Evolutionary conservation across 1,284 basidiomycete genomes (phyloP).

Genomic region (Microbotryum silenes-acaulis): DNA sequence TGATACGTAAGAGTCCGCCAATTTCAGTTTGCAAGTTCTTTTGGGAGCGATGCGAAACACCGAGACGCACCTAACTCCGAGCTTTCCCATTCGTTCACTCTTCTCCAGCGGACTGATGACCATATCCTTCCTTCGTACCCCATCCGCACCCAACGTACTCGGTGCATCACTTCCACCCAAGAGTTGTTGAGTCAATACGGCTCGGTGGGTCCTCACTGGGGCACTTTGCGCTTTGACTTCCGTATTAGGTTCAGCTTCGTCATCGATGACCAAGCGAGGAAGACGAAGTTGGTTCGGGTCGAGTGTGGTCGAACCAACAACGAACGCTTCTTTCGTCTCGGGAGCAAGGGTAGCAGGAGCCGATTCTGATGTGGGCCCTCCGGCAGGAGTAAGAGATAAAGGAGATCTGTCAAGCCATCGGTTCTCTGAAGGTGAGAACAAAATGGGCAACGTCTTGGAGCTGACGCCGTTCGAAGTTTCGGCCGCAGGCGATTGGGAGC

Average conservation of each 20-base stretch:
- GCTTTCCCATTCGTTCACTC: slow-evolving; percentile 20
- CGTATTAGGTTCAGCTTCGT: not conserved
- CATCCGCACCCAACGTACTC: slow-evolving; percentile 13
- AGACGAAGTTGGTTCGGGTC: slow-evolving; percentile 3
- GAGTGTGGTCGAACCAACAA: not conserved
- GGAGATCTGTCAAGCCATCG: slow-evolving; percentile 13
- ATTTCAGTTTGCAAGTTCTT: too few relatives aligned
- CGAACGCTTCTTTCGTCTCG: not conserved
- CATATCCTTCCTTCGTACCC: slow-evolving; percentile 20
- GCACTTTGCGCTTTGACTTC: not conserved
- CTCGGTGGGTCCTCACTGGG: too few relatives aligned
- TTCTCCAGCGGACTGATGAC: slow-evolving; percentile 21
- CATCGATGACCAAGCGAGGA: not conserved
- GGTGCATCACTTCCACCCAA: not conserved
- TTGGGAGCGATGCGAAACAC: too few relatives aligned
- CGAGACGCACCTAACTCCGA: not conserved
- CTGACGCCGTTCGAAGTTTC: not conserved
- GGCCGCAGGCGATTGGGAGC: not conserved
- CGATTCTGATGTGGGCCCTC: too few relatives aligned
- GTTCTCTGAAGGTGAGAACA: slow-evolving; percentile 17
- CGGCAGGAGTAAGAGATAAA: not conserved
- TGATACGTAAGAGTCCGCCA: too few relatives aligned
- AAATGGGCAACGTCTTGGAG: not conserved
- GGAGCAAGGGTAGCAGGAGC: too few relatives aligned
- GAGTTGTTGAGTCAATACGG: not conserved